Evolutionary conservation across 1,284 basidiomycete species (phyloP).

Genomic region (Microstroma glucosiphilum): DNA sequence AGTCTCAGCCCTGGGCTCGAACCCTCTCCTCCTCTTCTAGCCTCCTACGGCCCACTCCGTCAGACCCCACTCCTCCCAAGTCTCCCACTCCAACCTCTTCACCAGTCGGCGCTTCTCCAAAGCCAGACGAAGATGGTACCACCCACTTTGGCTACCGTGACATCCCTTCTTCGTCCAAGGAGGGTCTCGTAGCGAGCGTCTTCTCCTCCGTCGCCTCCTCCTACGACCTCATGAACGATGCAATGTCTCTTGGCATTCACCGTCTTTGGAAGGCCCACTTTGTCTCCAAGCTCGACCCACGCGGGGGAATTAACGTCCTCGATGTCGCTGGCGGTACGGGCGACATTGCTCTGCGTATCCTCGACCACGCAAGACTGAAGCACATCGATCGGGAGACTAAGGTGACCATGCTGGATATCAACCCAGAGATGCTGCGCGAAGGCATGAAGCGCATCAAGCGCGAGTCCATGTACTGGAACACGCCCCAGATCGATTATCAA

Average conservation of each 20-base stretch:
- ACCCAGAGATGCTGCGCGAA: slow-evolving; percentile 88
- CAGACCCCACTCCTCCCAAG: no score
- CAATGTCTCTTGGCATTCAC: slow-evolving; percentile 88
- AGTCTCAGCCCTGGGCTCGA: no score
- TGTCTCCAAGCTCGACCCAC: slow-evolving; percentile 69
- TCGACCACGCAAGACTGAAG: slow-evolving; percentile 83
- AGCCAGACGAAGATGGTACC: not conserved
- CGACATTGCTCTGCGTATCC: slow-evolving; percentile 88
- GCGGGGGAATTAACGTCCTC: slow-evolving; percentile 63
- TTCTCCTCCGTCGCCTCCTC: slow-evolving; percentile 93
- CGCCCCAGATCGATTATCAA: slow-evolving; percentile 85
- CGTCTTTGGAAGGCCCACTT: slow-evolving; percentile 95
- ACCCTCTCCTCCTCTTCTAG: no score
- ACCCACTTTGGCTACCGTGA: slow-evolving; percentile 90
- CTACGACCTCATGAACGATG: slow-evolving; percentile 99
- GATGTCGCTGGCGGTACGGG: slow-evolving; percentile 96
- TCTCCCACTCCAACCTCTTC: no score
- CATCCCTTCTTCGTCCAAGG: slow-evolving; percentile 69
- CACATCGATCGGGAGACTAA: slow-evolving; percentile 62
- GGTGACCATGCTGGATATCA: slow-evolving; percentile 91
- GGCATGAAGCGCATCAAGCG: slow-evolving; percentile 60
- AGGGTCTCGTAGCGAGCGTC: slow-evolving; percentile 71
- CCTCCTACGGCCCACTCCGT: no score
- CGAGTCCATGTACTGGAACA: slow-evolving; percentile 56
- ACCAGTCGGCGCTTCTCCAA: no score